Conservation (phyloP, 768 basidiomycete species). For the Boletus huronensis region DNA sequence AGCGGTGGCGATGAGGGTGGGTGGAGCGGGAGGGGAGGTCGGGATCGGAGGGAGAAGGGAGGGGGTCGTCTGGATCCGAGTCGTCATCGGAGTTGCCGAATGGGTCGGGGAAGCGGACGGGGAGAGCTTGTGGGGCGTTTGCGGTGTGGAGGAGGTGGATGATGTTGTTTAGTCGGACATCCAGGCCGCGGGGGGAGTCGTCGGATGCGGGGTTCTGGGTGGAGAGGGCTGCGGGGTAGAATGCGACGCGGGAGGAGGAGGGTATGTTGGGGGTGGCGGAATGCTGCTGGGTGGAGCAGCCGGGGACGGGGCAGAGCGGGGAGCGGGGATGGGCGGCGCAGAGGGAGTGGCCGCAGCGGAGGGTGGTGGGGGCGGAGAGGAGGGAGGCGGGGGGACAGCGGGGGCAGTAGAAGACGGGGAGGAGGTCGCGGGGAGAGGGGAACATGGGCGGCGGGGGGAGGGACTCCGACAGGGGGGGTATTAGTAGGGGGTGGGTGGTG, state of each 20-base stretch:
- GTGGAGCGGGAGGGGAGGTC: constrained; percentile 21
- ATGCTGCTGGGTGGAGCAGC: constrained; percentile 29
- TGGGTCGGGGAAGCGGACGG: constrained; percentile 19
- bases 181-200: constrained; percentile 25
- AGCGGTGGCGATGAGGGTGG: constrained; percentile 27
- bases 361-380: constrained; percentile 48
- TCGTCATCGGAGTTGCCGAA: constrained; percentile 31
- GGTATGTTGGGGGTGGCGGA: constrained; percentile 39
- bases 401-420: constrained; percentile 49
- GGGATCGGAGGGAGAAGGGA: neutral
- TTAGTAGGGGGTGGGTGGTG: neutral
- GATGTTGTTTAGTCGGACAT: constrained; percentile 60
- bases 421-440: constrained; percentile 27
- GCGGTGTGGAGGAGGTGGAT: constrained; percentile 39
- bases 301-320: constrained; percentile 34
- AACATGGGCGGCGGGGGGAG: constrained; percentile 18
- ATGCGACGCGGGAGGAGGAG: constrained; percentile 34
- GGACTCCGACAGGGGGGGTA: no score
- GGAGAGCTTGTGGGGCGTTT: constrained; percentile 7
- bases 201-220: neutral
- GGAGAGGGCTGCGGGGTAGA: constrained; percentile 36
- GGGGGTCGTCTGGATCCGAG: constrained; percentile 27
- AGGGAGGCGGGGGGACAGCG: constrained; percentile 41
- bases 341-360: constrained; percentile 82
- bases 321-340: constrained; percentile 54